Evolutionary conservation across 169 alveolate species (phyloP).

Genomic region (Plasmodium knowlesi): DNA sequence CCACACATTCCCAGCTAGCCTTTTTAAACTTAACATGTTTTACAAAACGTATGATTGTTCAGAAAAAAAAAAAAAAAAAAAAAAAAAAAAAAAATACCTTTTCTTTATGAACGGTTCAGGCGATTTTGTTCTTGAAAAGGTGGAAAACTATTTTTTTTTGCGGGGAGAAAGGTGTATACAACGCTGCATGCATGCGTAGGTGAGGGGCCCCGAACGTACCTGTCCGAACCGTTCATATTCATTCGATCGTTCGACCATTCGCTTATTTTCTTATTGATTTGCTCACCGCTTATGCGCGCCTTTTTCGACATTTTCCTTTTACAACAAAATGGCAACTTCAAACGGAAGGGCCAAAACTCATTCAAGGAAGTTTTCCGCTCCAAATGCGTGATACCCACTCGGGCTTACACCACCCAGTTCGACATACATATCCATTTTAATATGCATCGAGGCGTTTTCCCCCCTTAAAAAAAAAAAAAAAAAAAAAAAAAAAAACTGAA

Average conservation of each 20-base stretch:
- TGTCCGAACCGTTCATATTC: not conserved
- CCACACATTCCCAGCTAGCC: conserved; percentile 7
- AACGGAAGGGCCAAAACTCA: not conserved
- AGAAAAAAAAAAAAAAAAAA: conserved; percentile 18
- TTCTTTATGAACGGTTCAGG: conserved; percentile 27
- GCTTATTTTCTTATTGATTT: not conserved
- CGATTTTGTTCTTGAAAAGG: conserved; percentile 16
- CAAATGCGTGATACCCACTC: not conserved
- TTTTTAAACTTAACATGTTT: conserved; percentile 10
- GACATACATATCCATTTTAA: not conserved
- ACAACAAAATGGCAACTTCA: not conserved
- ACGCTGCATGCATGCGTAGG: not conserved
- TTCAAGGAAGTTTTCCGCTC: not conserved
- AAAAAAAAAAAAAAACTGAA: not conserved
- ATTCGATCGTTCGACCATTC: not conserved
- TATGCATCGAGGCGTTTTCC: not conserved
- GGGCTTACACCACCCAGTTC: not conserved
- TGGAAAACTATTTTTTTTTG: not conserved
- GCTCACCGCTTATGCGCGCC: not conserved
- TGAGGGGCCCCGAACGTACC: not conserved
- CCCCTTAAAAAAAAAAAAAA: not conserved
- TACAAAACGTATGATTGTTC: not conserved
- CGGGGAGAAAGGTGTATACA: not conserved
- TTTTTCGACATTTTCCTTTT: not conserved
- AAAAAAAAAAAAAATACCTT: not conserved